phyloP scores from a whole-genome alignment of 2,329 filamentous ascomycete species.

The Aureobasidium sp. region DNA sequence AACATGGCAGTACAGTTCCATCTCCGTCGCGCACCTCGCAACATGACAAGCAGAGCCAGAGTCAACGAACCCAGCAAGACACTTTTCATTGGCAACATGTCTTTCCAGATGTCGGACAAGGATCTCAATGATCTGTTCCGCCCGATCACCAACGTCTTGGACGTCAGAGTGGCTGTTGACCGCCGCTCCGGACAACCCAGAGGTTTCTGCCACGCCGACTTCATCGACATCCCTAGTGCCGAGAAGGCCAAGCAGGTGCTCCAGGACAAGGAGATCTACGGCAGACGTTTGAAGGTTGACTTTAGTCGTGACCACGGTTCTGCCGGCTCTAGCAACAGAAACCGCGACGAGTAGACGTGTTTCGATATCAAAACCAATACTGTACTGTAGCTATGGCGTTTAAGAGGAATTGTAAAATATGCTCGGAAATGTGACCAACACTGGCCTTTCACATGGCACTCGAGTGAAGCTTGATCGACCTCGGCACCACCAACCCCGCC shows the following conservation, averaged over 20 bases:
- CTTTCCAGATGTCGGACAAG: slow-evolving; percentile 75
- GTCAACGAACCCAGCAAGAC: slow-evolving; percentile 49
- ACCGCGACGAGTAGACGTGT: background rate
- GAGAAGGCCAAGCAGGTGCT: slow-evolving; percentile 52
- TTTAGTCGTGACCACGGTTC: slow-evolving; percentile 36
- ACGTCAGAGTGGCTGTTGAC: slow-evolving; percentile 78
- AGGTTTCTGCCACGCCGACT: slow-evolving; percentile 81
- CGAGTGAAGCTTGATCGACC: background rate
- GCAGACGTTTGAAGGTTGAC: slow-evolving; percentile 59
- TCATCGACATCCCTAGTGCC: slow-evolving; percentile 62
- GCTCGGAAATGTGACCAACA: too few relatives aligned
- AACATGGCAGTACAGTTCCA: slow-evolving; percentile 57
- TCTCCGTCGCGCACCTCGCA: slow-evolving; percentile 24
- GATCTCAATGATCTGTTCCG: slow-evolving; percentile 75
- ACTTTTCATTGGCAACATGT: slow-evolving; percentile 78
- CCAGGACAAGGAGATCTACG: slow-evolving; percentile 53
- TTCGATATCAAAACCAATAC: background rate
- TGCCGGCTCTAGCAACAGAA: background rate
- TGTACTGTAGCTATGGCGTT: slow-evolving; percentile 12
- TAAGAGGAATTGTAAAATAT: background rate
- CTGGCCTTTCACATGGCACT: too few relatives aligned
- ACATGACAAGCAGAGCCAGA: background rate
- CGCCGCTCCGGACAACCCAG: slow-evolving; percentile 70
- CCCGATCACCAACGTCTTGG: slow-evolving; percentile 60
- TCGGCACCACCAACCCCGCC: background rate